These are phyloP conservation scores for Halenospora varia DNA, from an alignment of 495 filamentous ascomycete genomes.

Conservation along the genomic window DNA sequence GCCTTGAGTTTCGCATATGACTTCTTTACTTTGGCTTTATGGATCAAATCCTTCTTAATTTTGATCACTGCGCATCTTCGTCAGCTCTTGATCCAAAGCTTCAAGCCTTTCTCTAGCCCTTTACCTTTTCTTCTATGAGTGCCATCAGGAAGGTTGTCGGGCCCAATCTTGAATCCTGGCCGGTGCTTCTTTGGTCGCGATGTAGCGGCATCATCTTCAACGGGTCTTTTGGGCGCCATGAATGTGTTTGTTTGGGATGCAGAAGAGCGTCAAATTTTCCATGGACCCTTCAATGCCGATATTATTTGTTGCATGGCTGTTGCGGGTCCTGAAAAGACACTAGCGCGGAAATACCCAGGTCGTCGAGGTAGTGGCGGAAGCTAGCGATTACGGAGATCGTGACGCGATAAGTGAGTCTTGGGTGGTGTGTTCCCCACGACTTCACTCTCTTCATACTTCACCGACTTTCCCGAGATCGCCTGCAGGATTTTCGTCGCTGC, in stretches of 20 bases:
- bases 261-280: background rate
- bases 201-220: slow-evolving; percentile 41
- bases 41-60: slow-evolving; percentile 86
- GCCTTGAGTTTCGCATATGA: slow-evolving; percentile 85
- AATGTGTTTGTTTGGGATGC: slow-evolving; percentile 8
- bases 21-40: slow-evolving; percentile 92
- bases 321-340: background rate
- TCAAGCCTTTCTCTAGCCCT: too few relatives aligned
- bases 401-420: background rate
- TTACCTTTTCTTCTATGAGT: slow-evolving; percentile 84
- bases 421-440: background rate
- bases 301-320: background rate
- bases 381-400: background rate
- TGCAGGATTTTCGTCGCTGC: too few relatives aligned
- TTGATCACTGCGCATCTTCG: slow-evolving; percentile 66
- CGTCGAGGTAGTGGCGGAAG: background rate
- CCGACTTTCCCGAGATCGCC: slow-evolving; percentile 2
- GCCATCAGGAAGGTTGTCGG: slow-evolving; percentile 90
- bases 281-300: background rate
- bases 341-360: background rate
- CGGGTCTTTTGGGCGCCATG: slow-evolving; percentile 64
- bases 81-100: background rate
- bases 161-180: slow-evolving; percentile 68
- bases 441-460: background rate
- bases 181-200: slow-evolving; percentile 42